Evolutionary conservation across 2,329 filamentous ascomycete species (phyloP), one percentile per base, ranked within the genome.

Genomic region (Xylariaceae sp.): DNA sequence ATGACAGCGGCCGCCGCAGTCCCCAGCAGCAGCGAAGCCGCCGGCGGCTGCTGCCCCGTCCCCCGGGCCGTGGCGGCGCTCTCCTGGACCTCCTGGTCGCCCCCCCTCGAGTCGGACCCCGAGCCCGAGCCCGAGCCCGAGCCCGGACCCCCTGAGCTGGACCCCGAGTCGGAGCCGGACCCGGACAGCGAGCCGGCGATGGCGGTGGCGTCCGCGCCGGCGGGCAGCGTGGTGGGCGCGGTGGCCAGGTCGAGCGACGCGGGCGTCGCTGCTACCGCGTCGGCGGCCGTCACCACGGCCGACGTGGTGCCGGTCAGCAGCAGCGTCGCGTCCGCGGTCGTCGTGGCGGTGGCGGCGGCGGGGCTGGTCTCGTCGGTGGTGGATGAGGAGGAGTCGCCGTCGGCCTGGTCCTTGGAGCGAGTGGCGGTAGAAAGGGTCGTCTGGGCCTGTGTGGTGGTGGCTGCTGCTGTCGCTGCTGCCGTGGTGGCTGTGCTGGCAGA

Each of bases 341-440:
- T 34, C 9, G 23, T 34, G 24, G 33, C 29, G 17, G 31, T 35
- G n/a, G 37, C 35, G 11, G 32, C 10, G 13, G 35, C 26, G 11
- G 26, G n/a, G 12, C 29, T 9, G n/a, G 23, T 32, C 6, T 32
- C 39, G 15, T 29, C 19, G 12, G 37, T 32, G 14, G 37, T 43
- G 9, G 28, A 8, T 4, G 38, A 34, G 6, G 16, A 9, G 13
- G 37, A 16, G 38, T 38, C 35, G 32, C 22, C 19, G 18, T 33
- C 4, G 34, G 13, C 11, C 5, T 30, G 16, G 27, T 18, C 13
- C n/a, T n/a, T 21, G 29, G 37, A 35, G 21, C 14, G 17, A 10
- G 14, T 35, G 13, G 39, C 22, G n/a, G 36, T 32, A 16, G 33
- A 23, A 12, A 8, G n/a, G n/a, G n/a, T n/a, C n/a, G n/a, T n/a